Evolutionary conservation across 495 filamentous ascomycete species (phyloP), one percentile per base, ranked within the genome.

Genomic region (Ramalina intermedia): DNA sequence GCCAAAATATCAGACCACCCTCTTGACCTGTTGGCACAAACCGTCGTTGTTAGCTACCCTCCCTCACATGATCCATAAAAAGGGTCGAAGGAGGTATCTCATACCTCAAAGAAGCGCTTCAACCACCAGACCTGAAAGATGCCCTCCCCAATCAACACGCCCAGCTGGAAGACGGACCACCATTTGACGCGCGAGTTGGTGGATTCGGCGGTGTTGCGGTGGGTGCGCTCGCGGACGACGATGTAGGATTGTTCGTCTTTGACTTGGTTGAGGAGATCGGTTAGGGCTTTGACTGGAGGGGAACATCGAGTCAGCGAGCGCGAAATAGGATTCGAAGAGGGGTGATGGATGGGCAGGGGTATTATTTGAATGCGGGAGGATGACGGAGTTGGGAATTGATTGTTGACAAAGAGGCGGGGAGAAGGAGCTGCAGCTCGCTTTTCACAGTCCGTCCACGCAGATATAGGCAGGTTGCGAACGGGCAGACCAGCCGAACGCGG

Each of bases 101-200:
- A 29, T 58, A 94, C 90, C 84, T 98, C 91, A 63, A 98, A 98
- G 72, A 98, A 96, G 60, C 93, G 71, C 74, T 94, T 90, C 65
- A 98, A 63, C 85, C 91, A 98, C 91, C 93, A 96, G 52, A 98
- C 93, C 69, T 98, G 91, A 73, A 96, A 98, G 44, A 96, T 70
- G 58, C 87, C 87, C 72, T 95, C 86, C 41, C 84, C 91, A 51
- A 91, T 72, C 42, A 98, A 75, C 48, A 98, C 83, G 45, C 79
- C 76, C 49, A 98, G 74, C 66, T 96, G 88, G 68, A 96, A 96
- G 52, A 96, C 76, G 63, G 89, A 96, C 93, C 93, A 98, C 91
- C 91, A 98, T 69, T 98, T 98, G 51, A 98, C 91, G 47, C 91
- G 72, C 52, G 79, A 78, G 66, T 98, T 98, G 49, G 91, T 98